Evolutionary conservation across 2,329 filamentous ascomycete species (phyloP).

Genomic region (Fusarium pseudograminearum): DNA sequence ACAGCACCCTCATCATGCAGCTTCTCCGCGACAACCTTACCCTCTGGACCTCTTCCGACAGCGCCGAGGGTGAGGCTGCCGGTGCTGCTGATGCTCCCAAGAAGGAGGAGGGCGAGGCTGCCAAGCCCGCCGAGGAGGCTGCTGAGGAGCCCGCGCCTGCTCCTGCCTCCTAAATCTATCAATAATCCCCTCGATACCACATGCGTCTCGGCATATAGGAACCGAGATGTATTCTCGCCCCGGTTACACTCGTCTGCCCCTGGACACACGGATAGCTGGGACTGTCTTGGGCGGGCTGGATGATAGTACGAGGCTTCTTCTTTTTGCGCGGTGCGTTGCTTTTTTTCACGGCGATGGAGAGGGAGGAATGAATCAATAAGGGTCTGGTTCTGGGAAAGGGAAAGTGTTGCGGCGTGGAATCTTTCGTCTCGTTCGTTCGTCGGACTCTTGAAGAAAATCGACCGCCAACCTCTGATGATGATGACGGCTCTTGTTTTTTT

Average conservation of each 20-base stretch:
- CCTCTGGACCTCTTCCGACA: constrained; percentile 96
- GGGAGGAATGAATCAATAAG: constrained; percentile 51
- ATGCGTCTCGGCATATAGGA: constrained; percentile 53
- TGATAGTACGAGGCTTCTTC: constrained; percentile 51
- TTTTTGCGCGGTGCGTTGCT: constrained; percentile 53
- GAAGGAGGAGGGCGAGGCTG: constrained; percentile 70
- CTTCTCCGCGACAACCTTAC: constrained; percentile 97
- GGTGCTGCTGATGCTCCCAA: constrained; percentile 66
- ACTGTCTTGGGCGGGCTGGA: constrained; percentile 53
- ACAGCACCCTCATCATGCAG: constrained; percentile 99
- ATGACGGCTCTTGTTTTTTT: constrained; percentile 43
- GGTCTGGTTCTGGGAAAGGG: constrained; percentile 53
- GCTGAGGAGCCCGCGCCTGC: constrained; percentile 58
- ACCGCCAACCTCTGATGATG: constrained; percentile 39
- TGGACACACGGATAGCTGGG: constrained; percentile 50
- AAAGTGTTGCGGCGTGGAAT: constrained; percentile 55
- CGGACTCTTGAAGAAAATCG: constrained; percentile 40
- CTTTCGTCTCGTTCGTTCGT: constrained; percentile 49
- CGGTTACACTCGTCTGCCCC: constrained; percentile 47
- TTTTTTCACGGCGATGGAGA: constrained; percentile 52
- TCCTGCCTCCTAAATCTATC: constrained; percentile 65
- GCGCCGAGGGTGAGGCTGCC: constrained; percentile 78
- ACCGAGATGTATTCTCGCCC: constrained; percentile 53
- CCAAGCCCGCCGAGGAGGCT: constrained; percentile 53
- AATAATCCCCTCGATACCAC: constrained; percentile 54